A percentile compares a stretch with the other conserved stretches of the same genome.
Evolutionary conservation across 2,329 filamentous ascomycete genomes (phyloP).

Genomic region (Pseudocercospora pini-densiflorae): DNA sequence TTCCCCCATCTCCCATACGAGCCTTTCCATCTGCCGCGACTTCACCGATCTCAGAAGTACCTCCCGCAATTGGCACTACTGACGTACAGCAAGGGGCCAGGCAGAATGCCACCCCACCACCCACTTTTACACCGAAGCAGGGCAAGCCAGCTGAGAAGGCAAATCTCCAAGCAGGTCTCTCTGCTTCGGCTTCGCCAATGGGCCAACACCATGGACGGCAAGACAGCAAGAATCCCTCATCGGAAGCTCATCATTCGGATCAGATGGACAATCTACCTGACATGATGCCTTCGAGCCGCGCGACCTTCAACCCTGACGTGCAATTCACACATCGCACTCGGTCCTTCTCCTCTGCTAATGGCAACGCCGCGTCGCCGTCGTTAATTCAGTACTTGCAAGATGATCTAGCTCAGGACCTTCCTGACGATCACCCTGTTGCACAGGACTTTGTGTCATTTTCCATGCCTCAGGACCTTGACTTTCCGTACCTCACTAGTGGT

Average conservation of each 20-base stretch:
- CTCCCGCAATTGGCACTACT: neutral
- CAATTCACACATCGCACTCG: conserved; percentile 27
- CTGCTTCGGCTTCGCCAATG: conserved; percentile 1
- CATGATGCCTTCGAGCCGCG: neutral
- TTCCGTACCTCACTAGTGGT: conserved; percentile 32
- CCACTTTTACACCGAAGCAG: neutral
- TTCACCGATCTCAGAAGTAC: conserved; percentile 2
- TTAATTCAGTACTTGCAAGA: conserved; percentile 37
- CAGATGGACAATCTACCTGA: neutral
- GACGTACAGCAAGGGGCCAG: neutral
- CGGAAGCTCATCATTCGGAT: neutral
- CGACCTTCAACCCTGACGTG: conserved; percentile 23
- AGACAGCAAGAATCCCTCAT: conserved; percentile 2
- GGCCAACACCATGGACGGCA: neutral
- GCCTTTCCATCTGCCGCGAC: neutral
- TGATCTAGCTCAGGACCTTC: conserved; percentile 12
- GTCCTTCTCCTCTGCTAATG: conserved; percentile 21
- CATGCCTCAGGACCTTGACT: conserved; percentile 35
- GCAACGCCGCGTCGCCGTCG: conserved; percentile 33
- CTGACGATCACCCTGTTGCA: conserved; percentile 16
- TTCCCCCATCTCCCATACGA: conserved; percentile 3
- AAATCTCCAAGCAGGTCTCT: neutral
- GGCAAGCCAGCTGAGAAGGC: neutral
- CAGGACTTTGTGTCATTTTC: conserved; percentile 36
- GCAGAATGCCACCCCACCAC: neutral